phyloP scores from a whole-genome alignment of 106 monocot species.

The Xerophyta viscosa region DNA sequence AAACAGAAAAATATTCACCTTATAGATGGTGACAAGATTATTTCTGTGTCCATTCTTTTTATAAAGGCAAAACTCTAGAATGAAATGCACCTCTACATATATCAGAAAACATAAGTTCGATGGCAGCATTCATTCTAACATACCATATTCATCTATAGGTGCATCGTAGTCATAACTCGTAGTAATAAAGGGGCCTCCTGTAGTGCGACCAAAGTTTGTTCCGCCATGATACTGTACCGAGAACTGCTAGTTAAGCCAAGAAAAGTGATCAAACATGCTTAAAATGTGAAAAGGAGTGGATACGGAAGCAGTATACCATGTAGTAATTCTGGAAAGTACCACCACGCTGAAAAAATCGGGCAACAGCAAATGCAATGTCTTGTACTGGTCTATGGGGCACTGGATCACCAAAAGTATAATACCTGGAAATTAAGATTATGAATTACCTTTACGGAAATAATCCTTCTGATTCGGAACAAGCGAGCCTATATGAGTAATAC shows the following conservation, averaged over 20 bases:
- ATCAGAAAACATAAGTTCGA: not conserved
- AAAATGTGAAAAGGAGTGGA: no score
- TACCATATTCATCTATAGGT: constrained; percentile 98
- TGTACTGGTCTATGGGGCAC: constrained; percentile 83
- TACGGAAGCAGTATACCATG: constrained; percentile 45
- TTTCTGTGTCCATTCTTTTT: no score
- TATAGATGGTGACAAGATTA: no score
- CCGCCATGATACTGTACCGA: constrained; percentile 98
- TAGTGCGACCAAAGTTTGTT: constrained; percentile 80
- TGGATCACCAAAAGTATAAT: constrained; percentile 62
- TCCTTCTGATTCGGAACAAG: no score
- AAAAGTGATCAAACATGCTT: no score
- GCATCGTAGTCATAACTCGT: constrained; percentile 99
- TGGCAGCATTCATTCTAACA: not conserved
- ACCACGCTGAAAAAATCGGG: constrained; percentile 90
- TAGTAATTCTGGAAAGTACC: constrained; percentile 99
- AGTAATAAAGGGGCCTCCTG: constrained; percentile 92
- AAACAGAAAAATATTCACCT: no score
- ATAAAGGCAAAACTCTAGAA: no score
- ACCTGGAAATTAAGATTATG: constrained; percentile 40
- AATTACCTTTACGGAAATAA: no score
- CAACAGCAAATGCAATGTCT: constrained; percentile 94
- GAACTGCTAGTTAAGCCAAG: not conserved
- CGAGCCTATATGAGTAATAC: no score
- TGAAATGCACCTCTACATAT: constrained; percentile 25